Percentiles rank a stretch among this genome's conserved stretches.
These are phyloP conservation scores for Trichoderma reesei DNA, from an alignment of 495 filamentous ascomycete species.

Conservation along the genomic window DNA sequence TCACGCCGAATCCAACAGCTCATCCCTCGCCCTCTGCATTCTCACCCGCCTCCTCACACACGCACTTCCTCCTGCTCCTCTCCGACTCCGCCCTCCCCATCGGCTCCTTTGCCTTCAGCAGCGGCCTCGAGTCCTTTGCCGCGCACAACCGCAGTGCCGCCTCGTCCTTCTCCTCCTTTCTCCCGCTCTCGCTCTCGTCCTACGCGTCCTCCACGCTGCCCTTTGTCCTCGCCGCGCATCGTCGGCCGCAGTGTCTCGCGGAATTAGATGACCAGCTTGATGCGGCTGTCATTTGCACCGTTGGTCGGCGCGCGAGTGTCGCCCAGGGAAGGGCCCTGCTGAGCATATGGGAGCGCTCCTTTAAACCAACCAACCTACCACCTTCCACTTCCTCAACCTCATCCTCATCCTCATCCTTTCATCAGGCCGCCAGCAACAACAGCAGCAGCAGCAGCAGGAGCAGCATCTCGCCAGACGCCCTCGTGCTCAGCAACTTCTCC, in stretches of 20 bases:
- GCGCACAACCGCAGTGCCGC: conserved; percentile 48
- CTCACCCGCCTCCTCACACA: conserved; percentile 15
- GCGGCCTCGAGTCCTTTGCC: conserved; percentile 86
- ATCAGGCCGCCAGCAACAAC: too few relatives aligned
- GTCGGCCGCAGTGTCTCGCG: conserved; percentile 44
- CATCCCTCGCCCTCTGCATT: neutral
- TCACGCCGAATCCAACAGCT: neutral
- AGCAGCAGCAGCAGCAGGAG: too few relatives aligned
- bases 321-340: conserved; percentile 81
- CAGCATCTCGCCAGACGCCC: conserved; percentile 13
- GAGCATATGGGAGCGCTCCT: conserved; percentile 77
- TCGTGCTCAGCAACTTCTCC: conserved; percentile 25
- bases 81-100: conserved; percentile 93
- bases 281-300: conserved; percentile 75
- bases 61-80: conserved; percentile 80
- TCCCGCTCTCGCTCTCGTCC: conserved; percentile 66
- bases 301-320: conserved; percentile 73
- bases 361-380: conserved; percentile 23
- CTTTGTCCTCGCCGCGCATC: conserved; percentile 70
- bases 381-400: too few relatives aligned
- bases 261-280: conserved; percentile 77
- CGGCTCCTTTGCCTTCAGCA: conserved; percentile 90
- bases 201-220: conserved; percentile 74
- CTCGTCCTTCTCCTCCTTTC: conserved; percentile 58
- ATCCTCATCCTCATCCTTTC: too few relatives aligned